Conservation (phyloP, 108 stramenopile species). For the Cyclotella baltica region DNA sequence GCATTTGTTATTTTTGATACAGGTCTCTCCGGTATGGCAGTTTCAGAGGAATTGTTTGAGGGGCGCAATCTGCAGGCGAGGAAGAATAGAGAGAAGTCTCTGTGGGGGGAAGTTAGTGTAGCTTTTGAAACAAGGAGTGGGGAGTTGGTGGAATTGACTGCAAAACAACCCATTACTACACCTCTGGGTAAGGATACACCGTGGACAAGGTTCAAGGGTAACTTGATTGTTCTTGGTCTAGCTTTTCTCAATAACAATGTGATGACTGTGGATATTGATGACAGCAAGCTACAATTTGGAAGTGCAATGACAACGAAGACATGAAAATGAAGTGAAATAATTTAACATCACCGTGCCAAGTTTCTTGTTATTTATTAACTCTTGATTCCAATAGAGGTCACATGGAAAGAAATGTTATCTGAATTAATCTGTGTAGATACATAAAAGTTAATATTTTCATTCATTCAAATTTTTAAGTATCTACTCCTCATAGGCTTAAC, state of each 20-base stretch:
- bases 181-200: slow-evolving; percentile 52
- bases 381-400: no score
- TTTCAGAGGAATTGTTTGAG: slow-evolving; percentile 61
- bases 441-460: no score
- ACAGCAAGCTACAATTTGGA: slow-evolving; percentile 32
- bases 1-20: slow-evolving; percentile 78
- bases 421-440: no score
- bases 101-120: slow-evolving; percentile 64
- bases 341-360: no score
- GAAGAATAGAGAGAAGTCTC: slow-evolving; percentile 43
- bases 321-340: no score
- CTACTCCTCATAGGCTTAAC: no score
- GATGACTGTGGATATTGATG: slow-evolving; percentile 65
- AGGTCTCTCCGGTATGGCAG: slow-evolving; percentile 73
- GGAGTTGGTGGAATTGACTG: slow-evolving; percentile 28
- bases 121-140: slow-evolving; percentile 50
- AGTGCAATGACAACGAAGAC: no score
- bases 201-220: slow-evolving; percentile 61
- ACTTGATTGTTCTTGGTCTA: slow-evolving; percentile 67
- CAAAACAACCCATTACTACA: slow-evolving; percentile 61
- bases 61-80: slow-evolving; percentile 57
- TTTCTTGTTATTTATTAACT: no score
- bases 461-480: no score
- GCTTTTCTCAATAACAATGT: slow-evolving; percentile 57
- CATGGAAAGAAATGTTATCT: no score